Conservation (phyloP, 1,284 basidiomycete species). For the Prillingera fragicola region DNA sequence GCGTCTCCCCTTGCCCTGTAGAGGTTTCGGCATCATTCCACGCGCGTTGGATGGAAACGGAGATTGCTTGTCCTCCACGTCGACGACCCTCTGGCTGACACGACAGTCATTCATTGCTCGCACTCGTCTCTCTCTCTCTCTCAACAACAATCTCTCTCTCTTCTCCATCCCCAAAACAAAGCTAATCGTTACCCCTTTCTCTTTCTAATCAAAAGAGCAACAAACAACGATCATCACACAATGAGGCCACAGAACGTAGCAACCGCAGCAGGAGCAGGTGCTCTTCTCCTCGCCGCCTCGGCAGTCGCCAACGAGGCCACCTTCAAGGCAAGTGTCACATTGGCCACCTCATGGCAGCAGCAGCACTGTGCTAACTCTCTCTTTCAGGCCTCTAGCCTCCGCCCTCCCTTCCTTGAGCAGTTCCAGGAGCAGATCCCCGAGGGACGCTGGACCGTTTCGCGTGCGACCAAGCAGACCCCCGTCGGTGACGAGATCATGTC, state of each 20-base stretch:
- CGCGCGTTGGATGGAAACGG: not conserved
- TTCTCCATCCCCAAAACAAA: conserved; percentile 1
- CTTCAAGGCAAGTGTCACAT: conserved; percentile 34
- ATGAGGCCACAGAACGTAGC: conserved; percentile 45
- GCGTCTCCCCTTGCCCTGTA: not conserved
- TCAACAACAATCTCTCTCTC: not conserved
- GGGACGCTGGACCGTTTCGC: conserved; percentile 89
- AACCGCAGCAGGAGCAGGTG: conserved; percentile 39
- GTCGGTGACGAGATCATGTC: conserved; percentile 90
- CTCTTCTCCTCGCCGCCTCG: conserved; percentile 36
- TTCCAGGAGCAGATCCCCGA: conserved; percentile 70
- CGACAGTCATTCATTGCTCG: not conserved
- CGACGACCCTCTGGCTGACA: conserved; percentile 7
- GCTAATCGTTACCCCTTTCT: not conserved
- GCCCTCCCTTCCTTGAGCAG: conserved; percentile 95
- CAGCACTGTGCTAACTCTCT: not conserved
- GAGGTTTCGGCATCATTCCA: not conserved
- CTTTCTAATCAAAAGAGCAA: not conserved
- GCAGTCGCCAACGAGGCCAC: conserved; percentile 30
- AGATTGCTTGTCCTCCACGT: conserved; percentile 10
- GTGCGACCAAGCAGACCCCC: conserved; percentile 94
- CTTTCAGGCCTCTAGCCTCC: conserved; percentile 66
- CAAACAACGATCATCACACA: conserved; percentile 4
- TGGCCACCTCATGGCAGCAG: not conserved
- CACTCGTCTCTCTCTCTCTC: not conserved